Percentiles rank a stretch among this genome's conserved stretches.
These are phyloP conservation scores for Protomyces inundatus DNA, from an alignment of 1,139 yeast species.

Conservation along the genomic window DNA sequence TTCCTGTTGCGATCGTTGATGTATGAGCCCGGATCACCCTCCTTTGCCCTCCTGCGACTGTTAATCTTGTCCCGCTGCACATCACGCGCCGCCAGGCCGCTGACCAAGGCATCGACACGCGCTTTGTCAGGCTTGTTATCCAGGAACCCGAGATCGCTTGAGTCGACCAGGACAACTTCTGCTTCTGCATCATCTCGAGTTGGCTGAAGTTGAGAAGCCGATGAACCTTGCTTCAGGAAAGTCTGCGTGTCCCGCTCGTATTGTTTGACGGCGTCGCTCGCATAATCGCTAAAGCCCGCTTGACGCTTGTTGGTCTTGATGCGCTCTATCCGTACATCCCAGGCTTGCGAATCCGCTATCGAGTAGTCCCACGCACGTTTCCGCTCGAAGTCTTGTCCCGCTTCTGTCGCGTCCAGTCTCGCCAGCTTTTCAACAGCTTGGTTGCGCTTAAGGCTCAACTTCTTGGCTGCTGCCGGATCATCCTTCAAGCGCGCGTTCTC, in stretches of 20 bases:
- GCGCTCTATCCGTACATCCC: conserved; percentile 49
- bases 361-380: conserved; percentile 56
- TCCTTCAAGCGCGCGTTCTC: conserved; percentile 42
- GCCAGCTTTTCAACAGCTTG: conserved; percentile 44
- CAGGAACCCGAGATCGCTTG: conserved; percentile 33
- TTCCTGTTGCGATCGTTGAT: conserved; percentile 73
- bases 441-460: conserved; percentile 39
- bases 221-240: conserved; percentile 27
- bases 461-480: conserved; percentile 37
- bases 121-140: conserved; percentile 41
- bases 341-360: conserved; percentile 60
- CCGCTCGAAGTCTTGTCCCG: conserved; percentile 44
- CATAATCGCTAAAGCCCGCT: conserved; percentile 34
- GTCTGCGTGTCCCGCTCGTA: conserved; percentile 47
- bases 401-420: conserved; percentile 41
- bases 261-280: conserved; percentile 32
- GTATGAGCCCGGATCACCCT: conserved; percentile 42
- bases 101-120: conserved; percentile 45
- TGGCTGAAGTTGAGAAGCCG: conserved; percentile 28
- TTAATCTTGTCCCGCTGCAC: conserved; percentile 40
- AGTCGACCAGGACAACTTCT: conserved; percentile 1
- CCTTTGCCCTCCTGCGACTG: conserved; percentile 37
- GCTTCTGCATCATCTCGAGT: conserved; percentile 30
- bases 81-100: conserved; percentile 43
- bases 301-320: conserved; percentile 33